A percentile compares a stretch with the other conserved stretches of the same genome.
phyloP scores from a whole-genome alignment of 805 yeast species.

The Yamadazyma kitorensis region DNA sequence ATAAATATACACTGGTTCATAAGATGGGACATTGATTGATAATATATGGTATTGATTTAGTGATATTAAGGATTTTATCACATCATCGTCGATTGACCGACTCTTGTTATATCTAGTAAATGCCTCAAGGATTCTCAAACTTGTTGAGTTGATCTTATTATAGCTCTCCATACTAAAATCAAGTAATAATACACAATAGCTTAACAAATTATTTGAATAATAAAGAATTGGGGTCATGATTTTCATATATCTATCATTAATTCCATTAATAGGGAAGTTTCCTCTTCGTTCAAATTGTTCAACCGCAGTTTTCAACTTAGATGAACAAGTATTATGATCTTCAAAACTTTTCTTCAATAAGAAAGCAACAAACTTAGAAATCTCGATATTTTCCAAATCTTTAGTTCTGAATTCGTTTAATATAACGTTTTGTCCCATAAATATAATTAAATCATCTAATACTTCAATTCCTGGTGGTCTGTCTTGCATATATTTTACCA shows the following conservation, averaged over 20 bases:
- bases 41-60: slow-evolving; percentile 14
- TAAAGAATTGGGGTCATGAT: slow-evolving; percentile 15
- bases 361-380: slow-evolving; percentile 4
- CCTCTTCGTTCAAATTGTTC: slow-evolving; percentile 6
- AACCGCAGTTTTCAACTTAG: slow-evolving; percentile 5
- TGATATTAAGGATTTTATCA: slow-evolving; percentile 6
- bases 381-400: slow-evolving; percentile 2
- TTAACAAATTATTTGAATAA: slow-evolving; percentile 12
- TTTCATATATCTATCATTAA: slow-evolving; percentile 10
- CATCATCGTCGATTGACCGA: slow-evolving; percentile 4
- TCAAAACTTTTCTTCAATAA: slow-evolving; percentile 15
- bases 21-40: slow-evolving; percentile 22
- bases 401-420: slow-evolving; percentile 11
- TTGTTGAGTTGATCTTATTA: slow-evolving; percentile 9
- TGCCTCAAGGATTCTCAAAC: slow-evolving; percentile 6
- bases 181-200: slow-evolving; percentile 12
- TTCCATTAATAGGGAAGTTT: background rate
- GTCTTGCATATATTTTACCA: slow-evolving; percentile 7
- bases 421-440: slow-evolving; percentile 17
- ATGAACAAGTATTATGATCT: slow-evolving; percentile 11
- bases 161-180: slow-evolving; percentile 14
- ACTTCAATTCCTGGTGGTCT: slow-evolving; percentile 7
- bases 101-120: slow-evolving; percentile 8
- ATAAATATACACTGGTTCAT: slow-evolving; percentile 19
- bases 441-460: slow-evolving; percentile 13